phyloP scores from a whole-genome alignment of 495 filamentous ascomycete genomes.

The Penicillium odoratum region DNA sequence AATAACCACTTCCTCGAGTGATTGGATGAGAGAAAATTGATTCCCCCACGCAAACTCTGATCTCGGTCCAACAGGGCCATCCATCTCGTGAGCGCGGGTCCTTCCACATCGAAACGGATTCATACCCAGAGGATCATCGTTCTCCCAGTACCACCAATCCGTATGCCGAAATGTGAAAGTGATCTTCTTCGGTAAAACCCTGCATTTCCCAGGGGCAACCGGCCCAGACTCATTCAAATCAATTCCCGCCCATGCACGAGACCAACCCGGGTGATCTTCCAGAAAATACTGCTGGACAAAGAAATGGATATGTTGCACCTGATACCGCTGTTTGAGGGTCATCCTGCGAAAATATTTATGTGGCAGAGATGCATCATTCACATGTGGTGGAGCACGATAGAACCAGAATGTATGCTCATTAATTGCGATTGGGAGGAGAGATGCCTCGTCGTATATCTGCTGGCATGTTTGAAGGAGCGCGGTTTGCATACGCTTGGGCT shows the following conservation, averaged over 20 bases:
- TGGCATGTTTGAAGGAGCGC: constrained; percentile 24
- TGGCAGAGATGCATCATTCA: constrained; percentile 14
- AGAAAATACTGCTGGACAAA: constrained; percentile 18
- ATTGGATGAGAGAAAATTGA: constrained; percentile 3
- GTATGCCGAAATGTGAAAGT: constrained; percentile 19
- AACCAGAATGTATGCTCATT: constrained; percentile 25
- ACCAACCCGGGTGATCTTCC: constrained; percentile 4
- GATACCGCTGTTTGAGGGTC: neutral
- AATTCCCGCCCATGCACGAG: neutral
- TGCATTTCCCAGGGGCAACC: constrained; percentile 4
- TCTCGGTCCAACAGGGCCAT: constrained; percentile 1
- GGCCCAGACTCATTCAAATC: neutral
- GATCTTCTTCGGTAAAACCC: constrained; percentile 14
- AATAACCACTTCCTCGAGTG: constrained; percentile 16
- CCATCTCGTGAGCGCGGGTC: constrained; percentile 12
- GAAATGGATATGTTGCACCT: constrained; percentile 13
- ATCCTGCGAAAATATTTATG: constrained; percentile 12
- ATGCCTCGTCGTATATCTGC: constrained; percentile 20
- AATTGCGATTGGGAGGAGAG: constrained; percentile 17
- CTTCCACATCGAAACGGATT: constrained; percentile 14
- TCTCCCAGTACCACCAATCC: constrained; percentile 20
- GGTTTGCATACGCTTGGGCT: constrained; percentile 17
- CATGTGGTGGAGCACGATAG: constrained; percentile 16
- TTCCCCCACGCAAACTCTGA: neutral
- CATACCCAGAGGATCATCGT: constrained; percentile 16